Conservation (phyloP, 495 filamentous ascomycete genomes). For the Neurospora hispaniola region DNA sequence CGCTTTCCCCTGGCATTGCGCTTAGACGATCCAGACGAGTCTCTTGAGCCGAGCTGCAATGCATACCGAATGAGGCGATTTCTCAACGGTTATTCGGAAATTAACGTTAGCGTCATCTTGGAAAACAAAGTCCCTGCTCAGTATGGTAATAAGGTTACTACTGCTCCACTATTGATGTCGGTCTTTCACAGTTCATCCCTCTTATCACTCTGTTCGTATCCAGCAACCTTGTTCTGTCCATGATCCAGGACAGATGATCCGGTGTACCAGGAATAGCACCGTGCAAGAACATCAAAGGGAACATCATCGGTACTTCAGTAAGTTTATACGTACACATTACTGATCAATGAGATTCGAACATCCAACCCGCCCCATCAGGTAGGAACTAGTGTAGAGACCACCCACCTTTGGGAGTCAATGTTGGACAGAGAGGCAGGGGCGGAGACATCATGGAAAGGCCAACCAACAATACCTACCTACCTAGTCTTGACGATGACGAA, state of each 20-base stretch:
- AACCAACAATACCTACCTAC: background rate
- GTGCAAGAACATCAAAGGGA: background rate
- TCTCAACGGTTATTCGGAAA: background rate
- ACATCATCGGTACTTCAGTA: background rate
- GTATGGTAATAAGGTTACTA: background rate
- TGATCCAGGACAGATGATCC: background rate
- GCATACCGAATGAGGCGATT: background rate
- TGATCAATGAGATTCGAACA: background rate
- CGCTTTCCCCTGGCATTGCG: background rate
- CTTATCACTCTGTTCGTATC: background rate
- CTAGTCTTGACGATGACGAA: background rate
- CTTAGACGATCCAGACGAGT: background rate
- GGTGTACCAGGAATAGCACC: background rate
- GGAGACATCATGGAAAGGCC: background rate
- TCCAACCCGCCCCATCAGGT: background rate
- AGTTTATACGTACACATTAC: background rate
- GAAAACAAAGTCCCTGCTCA: background rate
- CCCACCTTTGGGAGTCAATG: background rate
- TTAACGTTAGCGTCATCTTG: background rate
- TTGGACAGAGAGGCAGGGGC: background rate
- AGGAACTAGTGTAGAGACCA: background rate
- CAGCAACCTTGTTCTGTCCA: background rate
- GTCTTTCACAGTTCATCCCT: background rate
- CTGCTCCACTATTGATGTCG: background rate
- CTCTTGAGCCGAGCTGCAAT: background rate